Percentiles rank a stretch among this genome's conserved stretches.
Conservation (phyloP, 139 green algal species). For the Micractinium sp. region DNA sequence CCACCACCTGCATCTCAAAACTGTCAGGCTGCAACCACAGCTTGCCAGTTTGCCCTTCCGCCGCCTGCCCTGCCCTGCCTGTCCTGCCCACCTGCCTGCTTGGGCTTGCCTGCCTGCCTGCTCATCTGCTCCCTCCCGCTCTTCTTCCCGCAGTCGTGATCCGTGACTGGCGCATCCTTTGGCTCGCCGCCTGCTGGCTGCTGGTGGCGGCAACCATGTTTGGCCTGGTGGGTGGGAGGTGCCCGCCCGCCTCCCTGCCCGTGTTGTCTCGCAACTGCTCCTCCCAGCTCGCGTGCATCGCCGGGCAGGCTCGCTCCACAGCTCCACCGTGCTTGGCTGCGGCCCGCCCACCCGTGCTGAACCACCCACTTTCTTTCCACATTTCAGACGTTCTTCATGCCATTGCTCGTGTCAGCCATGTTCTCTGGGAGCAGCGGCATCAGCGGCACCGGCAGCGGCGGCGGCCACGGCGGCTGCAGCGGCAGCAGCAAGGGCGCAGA, state of each 20-base stretch:
- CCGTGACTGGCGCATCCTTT: constrained; percentile 49
- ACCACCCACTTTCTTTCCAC: constrained; percentile 2
- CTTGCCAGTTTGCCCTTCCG: too few relatives aligned
- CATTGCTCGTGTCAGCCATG: constrained; percentile 39
- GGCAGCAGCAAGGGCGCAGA: neutral
- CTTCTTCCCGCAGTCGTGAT: constrained; percentile 10
- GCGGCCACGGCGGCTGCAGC: constrained; percentile 12
- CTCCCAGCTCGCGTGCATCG: neutral
- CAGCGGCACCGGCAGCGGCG: neutral
- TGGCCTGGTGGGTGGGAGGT: constrained; percentile 2
- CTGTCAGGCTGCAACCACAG: too few relatives aligned
- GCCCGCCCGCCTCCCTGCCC: neutral
- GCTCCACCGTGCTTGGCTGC: too few relatives aligned
- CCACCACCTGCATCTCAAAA: too few relatives aligned
- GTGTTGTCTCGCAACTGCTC: neutral
- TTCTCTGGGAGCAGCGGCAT: neutral
- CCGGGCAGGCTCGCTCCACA: too few relatives aligned
- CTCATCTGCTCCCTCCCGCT: too few relatives aligned
- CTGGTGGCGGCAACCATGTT: constrained; percentile 41
- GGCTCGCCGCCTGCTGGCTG: constrained; percentile 33
- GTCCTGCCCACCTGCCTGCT: too few relatives aligned
- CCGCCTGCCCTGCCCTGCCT: too few relatives aligned
- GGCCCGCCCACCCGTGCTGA: neutral
- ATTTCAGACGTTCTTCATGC: constrained; percentile 41
- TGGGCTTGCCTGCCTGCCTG: neutral